phyloP scores from a whole-genome alignment of 1,284 basidiomycete species.

The Cronartium quercuum region DNA sequence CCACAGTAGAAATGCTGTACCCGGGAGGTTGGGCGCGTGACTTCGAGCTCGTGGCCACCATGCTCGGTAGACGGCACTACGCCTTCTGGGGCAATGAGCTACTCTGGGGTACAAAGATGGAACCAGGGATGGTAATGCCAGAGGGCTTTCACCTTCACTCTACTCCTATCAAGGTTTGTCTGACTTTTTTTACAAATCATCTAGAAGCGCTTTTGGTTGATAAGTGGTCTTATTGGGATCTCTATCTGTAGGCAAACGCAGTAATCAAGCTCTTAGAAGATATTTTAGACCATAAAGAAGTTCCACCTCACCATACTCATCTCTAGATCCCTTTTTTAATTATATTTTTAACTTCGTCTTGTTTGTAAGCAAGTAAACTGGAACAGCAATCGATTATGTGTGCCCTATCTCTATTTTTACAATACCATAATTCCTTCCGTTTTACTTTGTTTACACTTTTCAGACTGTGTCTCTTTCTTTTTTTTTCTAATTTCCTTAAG shows the following conservation, averaged over 20 bases:
- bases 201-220: not conserved
- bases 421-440: too few species aligned
- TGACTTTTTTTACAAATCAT: not conserved
- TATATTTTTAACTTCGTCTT: too few species aligned
- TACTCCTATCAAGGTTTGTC: not conserved
- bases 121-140: not conserved
- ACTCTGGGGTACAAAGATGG: not conserved
- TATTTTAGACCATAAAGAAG: not conserved
- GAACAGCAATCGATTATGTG: too few species aligned
- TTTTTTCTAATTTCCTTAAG: too few species aligned
- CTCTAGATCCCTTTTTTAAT: too few species aligned
- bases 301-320: not conserved
- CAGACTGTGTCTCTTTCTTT: too few species aligned
- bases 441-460: too few species aligned
- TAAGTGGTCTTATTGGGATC: not conserved
- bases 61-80: conserved; percentile 67
- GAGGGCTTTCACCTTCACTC: not conserved
- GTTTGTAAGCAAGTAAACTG: too few species aligned
- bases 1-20: conserved; percentile 74
- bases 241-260: not conserved
- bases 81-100: conserved; percentile 61
- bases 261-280: not conserved
- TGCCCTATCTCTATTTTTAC: too few species aligned
- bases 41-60: conserved; percentile 62
- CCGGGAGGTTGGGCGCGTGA: conserved; percentile 71